Evolutionary conservation across 1,284 basidiomycete species (phyloP), one percentile per base, ranked within the genome.

Genomic region (Sanghuangporus sanghuang): DNA sequence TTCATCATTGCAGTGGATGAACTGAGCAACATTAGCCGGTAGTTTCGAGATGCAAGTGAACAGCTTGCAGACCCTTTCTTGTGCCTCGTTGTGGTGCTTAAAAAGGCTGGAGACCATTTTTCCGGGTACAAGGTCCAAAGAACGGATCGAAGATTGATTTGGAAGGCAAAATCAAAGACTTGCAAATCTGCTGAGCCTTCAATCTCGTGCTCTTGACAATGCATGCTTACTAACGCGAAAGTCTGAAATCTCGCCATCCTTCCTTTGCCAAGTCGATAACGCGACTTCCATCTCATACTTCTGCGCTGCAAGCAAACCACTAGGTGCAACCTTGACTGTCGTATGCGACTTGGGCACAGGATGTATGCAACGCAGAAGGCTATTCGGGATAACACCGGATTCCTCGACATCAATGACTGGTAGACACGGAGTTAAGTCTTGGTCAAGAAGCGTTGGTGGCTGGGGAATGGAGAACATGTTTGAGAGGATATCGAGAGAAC

Each of bases 391-490:
- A 6, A 71, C 66, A 8, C 73, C 72, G 35, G 75, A 61, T 70
- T 90, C 89, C 2, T 83, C 77, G 12, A 88, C 75, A 5, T 84
- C 80, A 46, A 89, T 77, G 57, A 80, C 68, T 7, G 85, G 84
- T 16, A 57, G 21, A 38, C 12, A 18, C 18, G 7, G 27, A 14
- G 50, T 8, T 6, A 21, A 18, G 35, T 12, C 11, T 42, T 21
- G 21, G 44, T 3, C 21, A 11, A 18, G 5, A 42, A n/a, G 32
- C 6, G n/a, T 23, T 23, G 9, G 38, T 27, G 18, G 18, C 12
- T 68, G 67, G 18, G 68, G 65, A 8, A 71, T 53, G 9, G 62
- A 63, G 55, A 71, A 69, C 71, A 80, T 73, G 18, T 74, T 68
- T 42, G 75, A 3, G 80, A 81, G 5, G 79, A 74, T 40, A 79